Conservation (phyloP, 176 grass and related monocot species). For the Eleusine coracana region DNA sequence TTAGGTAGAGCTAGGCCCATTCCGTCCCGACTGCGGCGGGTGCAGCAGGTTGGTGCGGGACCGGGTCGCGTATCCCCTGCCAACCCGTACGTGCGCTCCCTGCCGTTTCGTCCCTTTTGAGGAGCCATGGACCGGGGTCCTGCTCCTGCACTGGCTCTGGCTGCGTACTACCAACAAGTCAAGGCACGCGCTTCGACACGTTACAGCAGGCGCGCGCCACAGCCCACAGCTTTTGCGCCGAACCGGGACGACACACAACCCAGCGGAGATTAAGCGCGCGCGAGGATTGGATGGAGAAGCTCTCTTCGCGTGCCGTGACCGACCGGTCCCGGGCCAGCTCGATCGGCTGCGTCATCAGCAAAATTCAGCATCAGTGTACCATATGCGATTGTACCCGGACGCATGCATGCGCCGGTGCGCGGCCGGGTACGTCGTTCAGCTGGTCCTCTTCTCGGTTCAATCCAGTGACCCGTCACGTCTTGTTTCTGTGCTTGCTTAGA, state of each 20-base stretch:
- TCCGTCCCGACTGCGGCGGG: neutral
- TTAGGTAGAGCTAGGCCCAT: neutral
- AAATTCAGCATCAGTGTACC: neutral
- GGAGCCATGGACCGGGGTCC: neutral
- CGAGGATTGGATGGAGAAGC: neutral
- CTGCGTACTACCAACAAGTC: no score
- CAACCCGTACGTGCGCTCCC: neutral
- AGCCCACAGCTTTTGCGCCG: neutral
- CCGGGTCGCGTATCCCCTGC: neutral
- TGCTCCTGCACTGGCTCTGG: neutral
- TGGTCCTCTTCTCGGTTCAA: slow-evolving; percentile 28
- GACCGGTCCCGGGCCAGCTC: slow-evolving; percentile 22
- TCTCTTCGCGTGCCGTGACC: neutral
- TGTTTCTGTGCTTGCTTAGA: slow-evolving; percentile 49
- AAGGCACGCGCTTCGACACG: neutral
- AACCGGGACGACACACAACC: neutral
- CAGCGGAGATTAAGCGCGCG: neutral
- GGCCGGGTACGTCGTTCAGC: neutral
- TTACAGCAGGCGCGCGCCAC: neutral
- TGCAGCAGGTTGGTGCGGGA: neutral
- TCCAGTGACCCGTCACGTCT: slow-evolving; percentile 30
- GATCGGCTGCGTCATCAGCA: neutral
- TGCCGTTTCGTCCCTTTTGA: slow-evolving; percentile 24
- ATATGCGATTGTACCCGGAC: neutral
- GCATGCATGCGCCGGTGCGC: slow-evolving; percentile 7